phyloP scores from a whole-genome alignment of 2,329 filamentous ascomycete species.

The Stagonosporopsis vannaccii region DNA sequence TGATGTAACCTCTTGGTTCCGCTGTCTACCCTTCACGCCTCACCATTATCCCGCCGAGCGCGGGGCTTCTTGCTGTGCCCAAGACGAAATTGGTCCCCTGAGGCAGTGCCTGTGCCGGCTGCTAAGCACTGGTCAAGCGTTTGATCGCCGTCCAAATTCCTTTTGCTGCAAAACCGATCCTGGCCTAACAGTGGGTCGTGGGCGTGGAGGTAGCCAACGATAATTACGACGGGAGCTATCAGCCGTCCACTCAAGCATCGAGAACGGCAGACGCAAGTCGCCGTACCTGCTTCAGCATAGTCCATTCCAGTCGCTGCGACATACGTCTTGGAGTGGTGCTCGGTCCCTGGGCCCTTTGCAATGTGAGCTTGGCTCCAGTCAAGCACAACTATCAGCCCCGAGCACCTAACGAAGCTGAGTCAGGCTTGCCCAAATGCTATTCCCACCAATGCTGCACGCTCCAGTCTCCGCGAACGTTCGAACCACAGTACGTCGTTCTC shows the following conservation, averaged over 20 bases:
- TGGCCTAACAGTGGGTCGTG: slow-evolving; percentile 6
- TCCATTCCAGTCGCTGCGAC: slow-evolving; percentile 26
- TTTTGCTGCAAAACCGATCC: slow-evolving; percentile 30
- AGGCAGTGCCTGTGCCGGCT: slow-evolving; percentile 36
- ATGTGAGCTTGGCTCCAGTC: slow-evolving; percentile 21
- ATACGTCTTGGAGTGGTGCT: slow-evolving; percentile 7
- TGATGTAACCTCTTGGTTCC: slow-evolving; percentile 26
- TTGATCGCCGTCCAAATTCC: slow-evolving; percentile 49
- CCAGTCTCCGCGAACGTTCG: slow-evolving; percentile 10
- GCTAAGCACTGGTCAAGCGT: slow-evolving; percentile 48
- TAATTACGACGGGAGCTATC: slow-evolving; percentile 32
- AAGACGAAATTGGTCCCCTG: slow-evolving; percentile 44
- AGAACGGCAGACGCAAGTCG: slow-evolving; percentile 23
- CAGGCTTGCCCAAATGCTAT: slow-evolving; percentile 8
- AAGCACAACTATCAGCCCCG: slow-evolving; percentile 6
- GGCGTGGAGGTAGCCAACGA: slow-evolving; percentile 10
- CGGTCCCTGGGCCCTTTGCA: slow-evolving; percentile 3
- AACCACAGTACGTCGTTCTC: background rate
- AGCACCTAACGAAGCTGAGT: slow-evolving; percentile 19
- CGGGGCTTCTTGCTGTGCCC: slow-evolving; percentile 21
- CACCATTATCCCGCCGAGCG: slow-evolving; percentile 22
- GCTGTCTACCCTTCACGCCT: slow-evolving; percentile 24
- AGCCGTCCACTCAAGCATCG: slow-evolving; percentile 16
- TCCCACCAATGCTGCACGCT: slow-evolving; percentile 26
- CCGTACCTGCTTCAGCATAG: slow-evolving; percentile 35